phyloP scores from a whole-genome alignment of 78 protist species.

The Emiliania huxleyi region DNA sequence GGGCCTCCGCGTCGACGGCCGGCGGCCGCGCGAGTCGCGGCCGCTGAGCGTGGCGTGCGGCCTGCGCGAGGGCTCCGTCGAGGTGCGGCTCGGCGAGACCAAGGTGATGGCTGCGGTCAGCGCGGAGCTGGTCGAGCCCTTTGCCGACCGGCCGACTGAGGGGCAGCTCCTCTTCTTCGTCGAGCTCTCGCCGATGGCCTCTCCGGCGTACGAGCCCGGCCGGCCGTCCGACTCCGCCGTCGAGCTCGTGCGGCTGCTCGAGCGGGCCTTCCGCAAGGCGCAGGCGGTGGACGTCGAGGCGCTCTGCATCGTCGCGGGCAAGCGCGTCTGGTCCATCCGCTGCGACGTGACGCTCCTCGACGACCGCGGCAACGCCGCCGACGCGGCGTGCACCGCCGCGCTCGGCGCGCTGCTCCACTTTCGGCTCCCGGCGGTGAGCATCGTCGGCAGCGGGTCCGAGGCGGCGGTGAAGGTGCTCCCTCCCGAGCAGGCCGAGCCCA shows the following conservation, averaged over 20 bases:
- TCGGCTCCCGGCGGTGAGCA: background rate
- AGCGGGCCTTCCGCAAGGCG: background rate
- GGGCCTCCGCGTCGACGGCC: background rate
- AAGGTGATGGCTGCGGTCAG: background rate
- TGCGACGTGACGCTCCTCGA: conserved; percentile 13
- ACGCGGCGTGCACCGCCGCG: background rate
- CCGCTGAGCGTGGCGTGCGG: background rate
- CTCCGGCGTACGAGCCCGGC: background rate
- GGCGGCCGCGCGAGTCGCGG: background rate
- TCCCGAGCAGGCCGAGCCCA: background rate
- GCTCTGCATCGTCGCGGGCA: background rate
- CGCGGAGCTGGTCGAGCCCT: conserved; percentile 13
- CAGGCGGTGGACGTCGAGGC: conserved; percentile 26
- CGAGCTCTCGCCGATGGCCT: conserved; percentile 33
- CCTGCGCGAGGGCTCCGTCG: no score
- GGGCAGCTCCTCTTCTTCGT: background rate
- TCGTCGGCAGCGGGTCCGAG: background rate
- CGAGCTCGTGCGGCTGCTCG: background rate
- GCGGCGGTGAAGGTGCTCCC: background rate
- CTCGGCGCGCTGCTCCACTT: background rate
- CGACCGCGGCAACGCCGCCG: conserved; percentile 20
- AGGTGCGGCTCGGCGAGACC: background rate
- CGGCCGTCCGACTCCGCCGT: background rate
- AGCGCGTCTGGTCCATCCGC: conserved; percentile 31
- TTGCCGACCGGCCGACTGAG: background rate